A percentile compares a stretch with the other conserved stretches of the same genome.
Conservation (phyloP, 345 rosid species). For the Syzygium aqueum region DNA sequence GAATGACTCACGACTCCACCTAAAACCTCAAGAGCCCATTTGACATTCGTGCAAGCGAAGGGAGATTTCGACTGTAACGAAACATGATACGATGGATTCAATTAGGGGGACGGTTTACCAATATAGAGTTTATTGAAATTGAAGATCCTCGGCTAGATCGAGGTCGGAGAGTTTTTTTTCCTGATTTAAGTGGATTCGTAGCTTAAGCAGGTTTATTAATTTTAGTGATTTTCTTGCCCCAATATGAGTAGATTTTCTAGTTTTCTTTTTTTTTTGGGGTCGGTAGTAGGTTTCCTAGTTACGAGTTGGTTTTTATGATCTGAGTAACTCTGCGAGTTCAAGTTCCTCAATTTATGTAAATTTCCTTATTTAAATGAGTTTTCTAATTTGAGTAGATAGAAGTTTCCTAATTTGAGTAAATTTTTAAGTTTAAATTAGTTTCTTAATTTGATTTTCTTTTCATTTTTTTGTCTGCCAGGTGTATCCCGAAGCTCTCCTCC, state of each 20-base stretch:
- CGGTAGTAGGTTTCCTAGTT: neutral
- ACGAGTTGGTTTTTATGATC: neutral
- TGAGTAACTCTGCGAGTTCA: neutral
- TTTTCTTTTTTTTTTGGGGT: neutral
- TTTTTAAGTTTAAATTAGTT: neutral
- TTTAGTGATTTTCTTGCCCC: rapidly evolving
- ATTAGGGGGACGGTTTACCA: too few species aligned
- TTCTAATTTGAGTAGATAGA: neutral
- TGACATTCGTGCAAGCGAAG: neutral
- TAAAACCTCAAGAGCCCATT: neutral
- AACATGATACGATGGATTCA: neutral
- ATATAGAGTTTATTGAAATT: neutral
- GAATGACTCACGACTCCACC: neutral
- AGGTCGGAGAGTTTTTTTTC: neutral
- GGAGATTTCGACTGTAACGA: neutral
- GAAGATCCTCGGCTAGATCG: neutral
- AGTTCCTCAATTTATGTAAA: neutral
- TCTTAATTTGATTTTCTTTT: neutral
- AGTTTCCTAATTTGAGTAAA: neutral
- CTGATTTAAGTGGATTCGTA: neutral
- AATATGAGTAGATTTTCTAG: neutral
- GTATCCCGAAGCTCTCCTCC: too few species aligned
- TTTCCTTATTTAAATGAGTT: neutral
- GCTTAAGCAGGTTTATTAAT: neutral
- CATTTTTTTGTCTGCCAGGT: too few species aligned